Base-by-base conservation (phyloP, 345 rosid genomes). In the Draba incana region DNA sequence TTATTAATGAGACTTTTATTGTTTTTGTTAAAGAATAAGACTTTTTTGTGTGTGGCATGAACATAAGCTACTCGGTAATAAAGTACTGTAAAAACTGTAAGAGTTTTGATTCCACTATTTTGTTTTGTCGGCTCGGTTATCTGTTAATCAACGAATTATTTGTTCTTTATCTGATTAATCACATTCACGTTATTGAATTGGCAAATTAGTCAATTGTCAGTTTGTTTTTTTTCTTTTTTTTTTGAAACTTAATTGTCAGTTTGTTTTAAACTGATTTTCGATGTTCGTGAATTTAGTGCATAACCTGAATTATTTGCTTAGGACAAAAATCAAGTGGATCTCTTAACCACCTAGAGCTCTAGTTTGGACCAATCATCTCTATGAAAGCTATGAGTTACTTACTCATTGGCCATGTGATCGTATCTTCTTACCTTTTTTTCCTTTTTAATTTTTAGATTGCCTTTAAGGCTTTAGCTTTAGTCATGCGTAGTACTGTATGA, bases 371-470 rank as follows among this genome's bases (percentile, higher is more conserved):
- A 45, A 46, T 35, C 38, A 46, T 24, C 8, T 4, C 31, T 54
- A n/a, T 16, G 23, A 20, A 13, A 66, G 54, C 23, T 24, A 62
- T 33, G 61, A 62, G 23, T 62, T 24, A 70, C 41, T 62, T 24
- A 70, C 41, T 70, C 55, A 33, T 53, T 71, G 75, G 54, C 75
- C 75, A 70, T 62, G 75, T 62, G 68, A 70, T 35, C 75, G 69
- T 71, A 62, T 71, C 69, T 62, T 52, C 60, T 52, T 60, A 27
- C 10, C 6, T 62, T 46, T 54, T 54, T 33, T 16, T 28, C 3
- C 5, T 6, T 47, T 60, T 20, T 5, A 24, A 16, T 43, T 14
- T 62, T 20, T 59, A 49, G 43, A 59, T 59, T 69, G 74, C 45
- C 56, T 70, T 52, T 33, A 70, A 28, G 23, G n/a, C 38, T 68